These are phyloP conservation scores for Polysphondylium violaceum DNA, from an alignment of 78 protist species.

Conservation along the genomic window DNA sequence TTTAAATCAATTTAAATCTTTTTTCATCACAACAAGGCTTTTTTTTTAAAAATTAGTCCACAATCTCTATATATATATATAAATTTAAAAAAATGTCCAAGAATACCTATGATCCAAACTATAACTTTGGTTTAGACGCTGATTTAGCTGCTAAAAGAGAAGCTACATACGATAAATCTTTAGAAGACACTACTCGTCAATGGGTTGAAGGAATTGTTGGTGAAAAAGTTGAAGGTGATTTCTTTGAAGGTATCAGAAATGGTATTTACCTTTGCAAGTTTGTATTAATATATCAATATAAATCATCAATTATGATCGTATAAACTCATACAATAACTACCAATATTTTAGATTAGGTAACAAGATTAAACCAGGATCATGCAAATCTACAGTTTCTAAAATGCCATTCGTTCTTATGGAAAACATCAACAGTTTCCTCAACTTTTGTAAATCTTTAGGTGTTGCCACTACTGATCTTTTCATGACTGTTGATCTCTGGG, in stretches of 20 bases:
- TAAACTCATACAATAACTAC: neutral
- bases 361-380: conserved; percentile 77
- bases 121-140: conserved; percentile 80
- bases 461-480: conserved; percentile 79
- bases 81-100: no score
- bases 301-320: neutral
- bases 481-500: conserved; percentile 87
- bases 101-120: no score
- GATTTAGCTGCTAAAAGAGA: conserved; percentile 68
- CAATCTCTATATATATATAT: neutral
- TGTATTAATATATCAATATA: neutral
- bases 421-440: conserved; percentile 69
- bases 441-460: conserved; percentile 56
- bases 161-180: conserved; percentile 29
- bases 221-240: conserved; percentile 17
- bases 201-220: conserved; percentile 44
- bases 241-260: conserved; percentile 18
- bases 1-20: neutral
- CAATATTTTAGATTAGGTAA: conserved; percentile 54
- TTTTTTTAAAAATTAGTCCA: neutral
- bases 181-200: conserved; percentile 20
- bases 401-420: conserved; percentile 89
- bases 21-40: neutral
- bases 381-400: conserved; percentile 27
- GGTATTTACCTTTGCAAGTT: conserved; percentile 74